phyloP scores from a whole-genome alignment of 495 filamentous ascomycete species.

The Penicillium manginii region DNA sequence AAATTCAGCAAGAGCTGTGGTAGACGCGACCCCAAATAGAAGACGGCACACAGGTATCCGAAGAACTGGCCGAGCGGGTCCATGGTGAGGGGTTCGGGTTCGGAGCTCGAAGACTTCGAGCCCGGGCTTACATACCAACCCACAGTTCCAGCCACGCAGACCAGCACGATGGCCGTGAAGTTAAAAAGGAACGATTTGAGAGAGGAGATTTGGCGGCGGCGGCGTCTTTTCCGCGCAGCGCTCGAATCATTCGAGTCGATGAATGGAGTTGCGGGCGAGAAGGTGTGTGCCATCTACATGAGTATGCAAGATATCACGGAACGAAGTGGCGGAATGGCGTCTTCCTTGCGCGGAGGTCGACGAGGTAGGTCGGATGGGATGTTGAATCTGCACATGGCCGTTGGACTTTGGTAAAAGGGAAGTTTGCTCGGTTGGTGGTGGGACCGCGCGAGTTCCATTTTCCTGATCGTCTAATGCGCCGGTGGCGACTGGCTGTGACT shows the following conservation, averaged over 20 bases:
- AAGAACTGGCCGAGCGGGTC: slow-evolving; percentile 81
- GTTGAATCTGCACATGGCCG: slow-evolving; percentile 20
- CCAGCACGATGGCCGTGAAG: slow-evolving; percentile 68
- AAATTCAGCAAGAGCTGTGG: slow-evolving; percentile 92
- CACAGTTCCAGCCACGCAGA: slow-evolving; percentile 77
- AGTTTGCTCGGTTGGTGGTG: slow-evolving; percentile 37
- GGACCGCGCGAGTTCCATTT: slow-evolving; percentile 17
- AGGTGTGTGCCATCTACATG: slow-evolving; percentile 67
- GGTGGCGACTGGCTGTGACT: slow-evolving; percentile 6
- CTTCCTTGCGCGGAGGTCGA: slow-evolving; percentile 18
- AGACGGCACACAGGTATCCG: slow-evolving; percentile 79
- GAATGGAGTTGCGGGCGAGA: slow-evolving; percentile 81
- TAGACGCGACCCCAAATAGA: slow-evolving; percentile 87
- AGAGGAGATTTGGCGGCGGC: slow-evolving; percentile 39
- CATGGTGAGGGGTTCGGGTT: slow-evolving; percentile 55
- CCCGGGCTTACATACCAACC: slow-evolving; percentile 78
- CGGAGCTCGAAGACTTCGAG: slow-evolving; percentile 31
- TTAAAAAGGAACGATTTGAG: slow-evolving; percentile 73
- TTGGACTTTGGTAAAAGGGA: slow-evolving; percentile 34
- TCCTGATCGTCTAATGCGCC: slow-evolving; percentile 18
- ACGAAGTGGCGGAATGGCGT: slow-evolving; percentile 38
- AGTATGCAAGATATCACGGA: slow-evolving; percentile 35
- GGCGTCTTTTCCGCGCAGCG: slow-evolving; percentile 16
- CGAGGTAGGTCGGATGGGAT: slow-evolving; percentile 18
- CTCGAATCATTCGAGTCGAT: slow-evolving; percentile 34